Conservation (phyloP, 495 filamentous ascomycete species). For the Talaromyces wortmannii region DNA sequence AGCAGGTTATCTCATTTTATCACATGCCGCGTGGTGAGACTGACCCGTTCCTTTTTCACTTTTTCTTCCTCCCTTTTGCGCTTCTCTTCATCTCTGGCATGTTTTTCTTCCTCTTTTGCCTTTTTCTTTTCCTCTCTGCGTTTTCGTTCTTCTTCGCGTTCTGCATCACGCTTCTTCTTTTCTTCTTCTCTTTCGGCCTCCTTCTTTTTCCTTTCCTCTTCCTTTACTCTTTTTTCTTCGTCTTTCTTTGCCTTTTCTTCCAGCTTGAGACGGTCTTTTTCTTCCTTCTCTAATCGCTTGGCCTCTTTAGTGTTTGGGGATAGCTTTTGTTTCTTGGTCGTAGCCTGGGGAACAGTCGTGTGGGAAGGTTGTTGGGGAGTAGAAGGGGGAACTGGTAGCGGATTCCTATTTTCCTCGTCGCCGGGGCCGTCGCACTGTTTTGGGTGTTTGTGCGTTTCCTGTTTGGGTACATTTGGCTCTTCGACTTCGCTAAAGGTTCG, state of each 20-base stretch:
- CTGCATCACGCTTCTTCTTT: conserved; percentile 23
- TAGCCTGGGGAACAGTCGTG: background rate
- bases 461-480: conserved; percentile 4
- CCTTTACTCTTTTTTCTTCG: conserved; percentile 34
- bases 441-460: background rate
- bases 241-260: conserved; percentile 41
- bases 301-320: conserved; percentile 46
- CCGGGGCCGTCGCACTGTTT: background rate
- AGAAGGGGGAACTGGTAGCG: background rate
- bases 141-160: conserved; percentile 19
- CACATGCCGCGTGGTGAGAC: conserved; percentile 14
- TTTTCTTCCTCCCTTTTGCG: conserved; percentile 53
- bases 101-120: conserved; percentile 28
- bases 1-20: conserved; percentile 7
- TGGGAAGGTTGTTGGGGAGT: background rate
- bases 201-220: conserved; percentile 36
- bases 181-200: conserved; percentile 34
- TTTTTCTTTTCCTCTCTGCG: conserved; percentile 27
- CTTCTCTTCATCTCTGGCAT: conserved; percentile 58
- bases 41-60: conserved; percentile 61
- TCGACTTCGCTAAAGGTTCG: conserved; percentile 25
- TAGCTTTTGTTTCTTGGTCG: conserved; percentile 46
- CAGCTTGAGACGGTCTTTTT: conserved; percentile 35
- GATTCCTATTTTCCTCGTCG: background rate
- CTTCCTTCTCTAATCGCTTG: conserved; percentile 47